Evolutionary conservation across 345 rosid species (phyloP), one percentile per base, ranked within the genome.

Genomic region (Hypericum perforatum): DNA sequence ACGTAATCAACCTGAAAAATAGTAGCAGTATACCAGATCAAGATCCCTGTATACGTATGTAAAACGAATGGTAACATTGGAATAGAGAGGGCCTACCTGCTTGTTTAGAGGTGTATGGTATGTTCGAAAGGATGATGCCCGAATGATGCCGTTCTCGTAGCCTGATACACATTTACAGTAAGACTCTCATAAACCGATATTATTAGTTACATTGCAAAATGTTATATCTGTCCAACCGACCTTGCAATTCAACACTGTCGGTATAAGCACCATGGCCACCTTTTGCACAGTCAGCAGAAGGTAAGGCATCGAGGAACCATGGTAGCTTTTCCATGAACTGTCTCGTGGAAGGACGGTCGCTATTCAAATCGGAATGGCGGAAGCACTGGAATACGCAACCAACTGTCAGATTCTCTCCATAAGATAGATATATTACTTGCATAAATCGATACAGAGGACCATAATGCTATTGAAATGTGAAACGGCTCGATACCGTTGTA

Each of bases 251-350:
- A 63, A 92, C 89, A 70, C 99, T 89, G 75, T 52, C 77, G 38
- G 89, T 77, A 68, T 92, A 89, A 64, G 99, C 99, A 68, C 99
- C 97, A 70, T 78, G 95, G 54, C 99, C 99, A 44, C 94, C 99
- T 78, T 92, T 92, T 15, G 99, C 86, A 79, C 99, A 92, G 61
- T 86, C 95, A 50, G 89, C 86, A 37, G 99, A 92, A 44, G 99
- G 99, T 66, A 92, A 74, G 43, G 97, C 86, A 52, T 64, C 70
- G 41, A 92, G 97, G 76, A 92, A 92, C 94, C 94, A 89, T 55
- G 99, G 99, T 61, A 92, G 91, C 73, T 89, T 92, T 69, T 84
- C 91, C 78, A 48, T 82, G 49, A 89, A 92, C 56, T 89, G 97
- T 53, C 67, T 41, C 9, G 97, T 85, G 47, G 94, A 82, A 14